These are phyloP conservation scores for Tetraselmis chui DNA, from an alignment of 139 green algal species.

Conservation along the genomic window DNA sequence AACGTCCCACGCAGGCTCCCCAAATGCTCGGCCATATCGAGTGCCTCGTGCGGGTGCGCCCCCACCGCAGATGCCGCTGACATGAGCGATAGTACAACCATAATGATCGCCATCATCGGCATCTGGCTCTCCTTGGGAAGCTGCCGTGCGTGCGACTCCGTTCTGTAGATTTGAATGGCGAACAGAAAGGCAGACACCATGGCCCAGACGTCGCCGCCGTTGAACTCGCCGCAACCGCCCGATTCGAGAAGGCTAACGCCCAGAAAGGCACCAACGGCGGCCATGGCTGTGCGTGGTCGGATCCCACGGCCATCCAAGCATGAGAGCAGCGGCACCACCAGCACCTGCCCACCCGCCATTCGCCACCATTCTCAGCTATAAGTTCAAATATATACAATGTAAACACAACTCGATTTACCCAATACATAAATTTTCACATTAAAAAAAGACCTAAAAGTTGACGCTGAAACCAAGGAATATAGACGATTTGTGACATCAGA, in stretches of 20 bases:
- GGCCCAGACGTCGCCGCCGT: not conserved
- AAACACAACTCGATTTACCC: too few species aligned
- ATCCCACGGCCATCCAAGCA: not conserved
- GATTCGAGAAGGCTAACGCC: not conserved
- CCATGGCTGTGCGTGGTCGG: not conserved
- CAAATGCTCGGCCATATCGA: not conserved
- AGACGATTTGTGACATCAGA: too few species aligned
- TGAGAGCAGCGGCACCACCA: not conserved
- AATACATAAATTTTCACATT: too few species aligned
- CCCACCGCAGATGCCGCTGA: slow-evolving; percentile 5
- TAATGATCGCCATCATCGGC: slow-evolving; percentile 37
- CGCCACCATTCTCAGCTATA: too few species aligned
- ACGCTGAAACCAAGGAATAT: too few species aligned
- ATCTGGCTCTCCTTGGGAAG: slow-evolving; percentile 26
- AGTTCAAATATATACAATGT: too few species aligned
- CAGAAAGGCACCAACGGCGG: not conserved
- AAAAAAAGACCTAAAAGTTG: too few species aligned
- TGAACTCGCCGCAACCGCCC: not conserved
- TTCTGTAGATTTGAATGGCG: not conserved
- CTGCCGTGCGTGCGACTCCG: not conserved
- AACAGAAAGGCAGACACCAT: not conserved
- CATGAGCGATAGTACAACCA: slow-evolving; percentile 30
- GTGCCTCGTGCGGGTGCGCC: slow-evolving; percentile 13
- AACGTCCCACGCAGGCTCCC: not conserved
- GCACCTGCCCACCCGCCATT: too few species aligned